phyloP scores from a whole-genome alignment of 345 rosid species.

The Gynandropsis gynandra region DNA sequence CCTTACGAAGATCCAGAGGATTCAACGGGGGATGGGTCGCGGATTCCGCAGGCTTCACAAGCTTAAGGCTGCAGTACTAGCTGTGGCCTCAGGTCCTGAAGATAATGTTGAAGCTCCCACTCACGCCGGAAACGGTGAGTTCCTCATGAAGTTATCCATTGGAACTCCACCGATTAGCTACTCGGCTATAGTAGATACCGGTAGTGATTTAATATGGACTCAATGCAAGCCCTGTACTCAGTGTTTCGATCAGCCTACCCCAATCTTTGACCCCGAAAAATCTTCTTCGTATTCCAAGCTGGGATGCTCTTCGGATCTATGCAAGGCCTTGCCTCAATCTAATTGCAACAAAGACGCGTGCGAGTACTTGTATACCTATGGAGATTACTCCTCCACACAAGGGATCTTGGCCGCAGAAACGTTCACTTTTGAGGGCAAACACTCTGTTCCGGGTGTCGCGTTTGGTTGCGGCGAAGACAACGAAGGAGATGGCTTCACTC shows the following conservation, averaged over 20 bases:
- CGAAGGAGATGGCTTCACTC: conserved; percentile 74
- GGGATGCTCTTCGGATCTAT: conserved; percentile 52
- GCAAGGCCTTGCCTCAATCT: conserved; percentile 46
- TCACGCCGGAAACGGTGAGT: conserved; percentile 72
- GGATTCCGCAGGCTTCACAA: conserved; percentile 50
- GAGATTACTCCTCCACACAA: conserved; percentile 79
- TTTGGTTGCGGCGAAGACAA: conserved; percentile 87
- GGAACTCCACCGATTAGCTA: conserved; percentile 57
- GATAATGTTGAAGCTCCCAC: conserved; percentile 37
- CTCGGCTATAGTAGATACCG: conserved; percentile 77
- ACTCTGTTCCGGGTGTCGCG: conserved; percentile 41
- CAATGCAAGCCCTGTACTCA: conserved; percentile 80
- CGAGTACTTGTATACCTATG: conserved; percentile 65
- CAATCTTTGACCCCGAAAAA: conserved; percentile 61
- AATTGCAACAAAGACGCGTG: conserved; percentile 39
- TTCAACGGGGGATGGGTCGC: conserved; percentile 60
- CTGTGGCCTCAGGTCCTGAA: conserved; percentile 30
- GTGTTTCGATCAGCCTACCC: conserved; percentile 66
- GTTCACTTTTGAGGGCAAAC: conserved; percentile 49
- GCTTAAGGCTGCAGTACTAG: conserved; percentile 47
- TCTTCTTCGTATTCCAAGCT: conserved; percentile 57
- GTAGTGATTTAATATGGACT: conserved; percentile 94
- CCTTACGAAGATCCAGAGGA: conserved; percentile 60
- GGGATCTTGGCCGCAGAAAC: conserved; percentile 62
- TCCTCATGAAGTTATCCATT: conserved; percentile 56